These are phyloP conservation scores for Trichomonas tenax DNA, from an alignment of 208 protist genomes.

Conservation along the genomic window DNA sequence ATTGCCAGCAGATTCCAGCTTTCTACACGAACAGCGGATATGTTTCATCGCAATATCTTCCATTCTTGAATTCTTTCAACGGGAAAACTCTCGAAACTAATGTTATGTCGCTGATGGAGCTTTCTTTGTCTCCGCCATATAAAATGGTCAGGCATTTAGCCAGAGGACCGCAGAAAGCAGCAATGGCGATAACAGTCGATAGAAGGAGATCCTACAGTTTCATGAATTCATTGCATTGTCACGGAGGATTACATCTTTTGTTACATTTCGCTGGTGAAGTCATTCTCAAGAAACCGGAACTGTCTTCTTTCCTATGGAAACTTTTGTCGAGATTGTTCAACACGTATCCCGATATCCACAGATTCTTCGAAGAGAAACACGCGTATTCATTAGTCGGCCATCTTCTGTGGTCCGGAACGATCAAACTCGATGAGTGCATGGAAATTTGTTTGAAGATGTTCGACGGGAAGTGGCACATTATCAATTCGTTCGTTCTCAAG, in stretches of 20 bases:
- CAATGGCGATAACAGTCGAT: not conserved
- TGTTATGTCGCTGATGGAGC: not conserved
- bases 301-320: not conserved
- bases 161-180: not conserved
- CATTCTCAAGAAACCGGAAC: not conserved
- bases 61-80: not conserved
- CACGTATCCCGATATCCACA: not conserved
- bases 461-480: not conserved
- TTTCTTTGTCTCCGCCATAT: not conserved
- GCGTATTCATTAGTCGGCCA: not conserved
- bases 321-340: not conserved
- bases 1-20: not conserved
- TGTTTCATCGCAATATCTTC: not conserved
- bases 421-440: not conserved
- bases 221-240: not conserved
- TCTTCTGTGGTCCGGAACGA: not conserved
- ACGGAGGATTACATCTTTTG: not conserved
- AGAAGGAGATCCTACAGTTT: not conserved
- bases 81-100: not conserved
- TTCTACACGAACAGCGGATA: not conserved
- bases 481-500: not conserved
- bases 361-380: not conserved
- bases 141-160: not conserved
- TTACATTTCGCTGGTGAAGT: not conserved
- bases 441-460: not conserved